phyloP scores from a whole-genome alignment of 1,284 basidiomycete genomes.

The Rhodotorula sp. region DNA sequence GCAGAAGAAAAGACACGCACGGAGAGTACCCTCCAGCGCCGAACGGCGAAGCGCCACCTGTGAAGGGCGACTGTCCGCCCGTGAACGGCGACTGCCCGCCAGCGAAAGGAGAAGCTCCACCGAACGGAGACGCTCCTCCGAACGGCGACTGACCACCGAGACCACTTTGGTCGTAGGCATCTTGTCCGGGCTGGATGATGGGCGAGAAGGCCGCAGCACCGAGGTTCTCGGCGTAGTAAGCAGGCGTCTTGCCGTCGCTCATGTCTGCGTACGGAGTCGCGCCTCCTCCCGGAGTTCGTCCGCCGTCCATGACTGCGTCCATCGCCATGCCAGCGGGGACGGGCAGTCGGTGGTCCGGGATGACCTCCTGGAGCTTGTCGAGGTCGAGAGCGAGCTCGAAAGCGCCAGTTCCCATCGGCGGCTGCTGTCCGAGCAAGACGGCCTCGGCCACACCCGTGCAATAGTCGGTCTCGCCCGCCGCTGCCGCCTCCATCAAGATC shows the following conservation, averaged over 20 bases:
- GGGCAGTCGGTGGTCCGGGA: constrained; percentile 91
- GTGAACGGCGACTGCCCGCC: constrained; percentile 68
- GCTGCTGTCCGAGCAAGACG: constrained; percentile 97
- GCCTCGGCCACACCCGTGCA: constrained; percentile 98
- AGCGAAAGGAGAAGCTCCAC: constrained; percentile 12
- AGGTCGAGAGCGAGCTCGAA: constrained; percentile 89
- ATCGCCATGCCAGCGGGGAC: constrained; percentile 63
- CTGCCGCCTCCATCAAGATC: constrained; percentile 97
- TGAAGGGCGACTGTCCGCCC: constrained; percentile 15
- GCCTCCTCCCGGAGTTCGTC: constrained; percentile 77
- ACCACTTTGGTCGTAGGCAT: constrained; percentile 64
- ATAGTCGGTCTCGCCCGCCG: constrained; percentile 95
- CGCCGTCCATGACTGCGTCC: constrained; percentile 64
- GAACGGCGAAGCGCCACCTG: constrained; percentile 1
- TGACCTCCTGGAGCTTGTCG: constrained; percentile 98
- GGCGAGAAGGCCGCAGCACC: constrained; percentile 82
- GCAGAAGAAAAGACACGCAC: neutral
- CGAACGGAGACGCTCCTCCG: constrained; percentile 12
- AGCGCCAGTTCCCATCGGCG: constrained; percentile 60
- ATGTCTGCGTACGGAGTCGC: constrained; percentile 71
- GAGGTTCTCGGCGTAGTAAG: constrained; percentile 14
- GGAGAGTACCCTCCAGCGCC: constrained; percentile 6
- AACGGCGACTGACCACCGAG: constrained; percentile 67
- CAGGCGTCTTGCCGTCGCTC: constrained; percentile 43
- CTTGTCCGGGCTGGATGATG: constrained; percentile 80